Conservation (phyloP, 2,329 filamentous ascomycete species). For the Beauveria pseudobassiana region DNA sequence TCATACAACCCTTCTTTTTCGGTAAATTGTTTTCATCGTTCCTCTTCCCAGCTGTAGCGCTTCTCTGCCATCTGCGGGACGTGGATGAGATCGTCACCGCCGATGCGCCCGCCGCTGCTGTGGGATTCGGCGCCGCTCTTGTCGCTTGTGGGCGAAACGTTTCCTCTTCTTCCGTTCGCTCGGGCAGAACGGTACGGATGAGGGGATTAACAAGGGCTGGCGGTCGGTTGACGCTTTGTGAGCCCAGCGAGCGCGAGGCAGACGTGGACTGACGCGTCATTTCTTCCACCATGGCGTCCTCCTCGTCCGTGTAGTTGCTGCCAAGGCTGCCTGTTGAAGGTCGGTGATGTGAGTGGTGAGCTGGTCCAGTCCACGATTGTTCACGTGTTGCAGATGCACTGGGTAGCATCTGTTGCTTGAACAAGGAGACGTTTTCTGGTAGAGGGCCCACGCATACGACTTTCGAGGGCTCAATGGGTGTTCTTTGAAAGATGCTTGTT, state of each 20-base stretch:
- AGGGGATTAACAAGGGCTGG: neutral
- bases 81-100: slow-evolving; percentile 40
- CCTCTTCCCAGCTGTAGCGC: slow-evolving; percentile 45
- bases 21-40: slow-evolving; percentile 14
- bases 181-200: neutral
- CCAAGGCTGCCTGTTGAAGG: slow-evolving; percentile 39
- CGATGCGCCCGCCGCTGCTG: slow-evolving; percentile 34
- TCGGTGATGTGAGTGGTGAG: slow-evolving; percentile 3
- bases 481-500: slow-evolving; percentile 31
- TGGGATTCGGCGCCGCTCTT: slow-evolving; percentile 12
- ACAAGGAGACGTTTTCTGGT: slow-evolving; percentile 36
- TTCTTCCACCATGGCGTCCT: slow-evolving; percentile 31
- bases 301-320: slow-evolving; percentile 50
- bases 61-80: slow-evolving; percentile 43
- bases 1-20: neutral
- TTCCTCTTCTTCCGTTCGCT: neutral
- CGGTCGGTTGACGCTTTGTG: neutral
- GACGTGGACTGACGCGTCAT: slow-evolving; percentile 19
- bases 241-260: neutral
- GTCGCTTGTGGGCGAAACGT: neutral
- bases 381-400: neutral
- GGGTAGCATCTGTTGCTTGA: slow-evolving; percentile 16
- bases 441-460: slow-evolving; percentile 49
- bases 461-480: slow-evolving; percentile 43
- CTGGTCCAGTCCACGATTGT: neutral